phyloP scores from a whole-genome alignment of 768 basidiomycete species.

The Porpolomopsis calyptriformis region DNA sequence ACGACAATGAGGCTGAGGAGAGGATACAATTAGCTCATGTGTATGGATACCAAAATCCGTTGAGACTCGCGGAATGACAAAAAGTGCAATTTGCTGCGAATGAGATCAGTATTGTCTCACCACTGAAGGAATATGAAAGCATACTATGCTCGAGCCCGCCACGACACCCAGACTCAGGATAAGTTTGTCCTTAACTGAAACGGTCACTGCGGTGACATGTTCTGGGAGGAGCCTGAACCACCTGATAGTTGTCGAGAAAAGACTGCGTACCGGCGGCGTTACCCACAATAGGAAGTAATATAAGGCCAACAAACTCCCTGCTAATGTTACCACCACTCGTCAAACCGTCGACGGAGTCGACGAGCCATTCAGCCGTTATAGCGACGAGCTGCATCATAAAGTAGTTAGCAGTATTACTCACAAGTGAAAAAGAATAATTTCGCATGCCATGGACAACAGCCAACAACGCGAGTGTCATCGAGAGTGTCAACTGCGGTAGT shows the following conservation, averaged over 20 bases:
- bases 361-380: slow-evolving; percentile 60
- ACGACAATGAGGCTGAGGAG: slow-evolving; percentile 54
- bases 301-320: slow-evolving; percentile 76
- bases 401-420: slow-evolving; percentile 20
- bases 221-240: slow-evolving; percentile 31
- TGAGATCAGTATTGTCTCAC: slow-evolving; percentile 4
- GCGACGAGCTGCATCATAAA: slow-evolving; percentile 40
- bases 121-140: slow-evolving; percentile 13
- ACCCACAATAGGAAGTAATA: slow-evolving; percentile 82
- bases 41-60: not conserved
- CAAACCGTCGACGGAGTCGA: slow-evolving; percentile 73
- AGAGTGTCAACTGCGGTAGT: slow-evolving; percentile 44
- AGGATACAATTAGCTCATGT: not conserved
- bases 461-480: slow-evolving; percentile 44
- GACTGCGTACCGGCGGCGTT: slow-evolving; percentile 68
- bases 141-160: slow-evolving; percentile 74
- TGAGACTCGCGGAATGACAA: slow-evolving; percentile 32
- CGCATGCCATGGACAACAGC: slow-evolving; percentile 54
- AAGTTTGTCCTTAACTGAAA: slow-evolving; percentile 83
- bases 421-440: slow-evolving; percentile 18
- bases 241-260: not conserved
- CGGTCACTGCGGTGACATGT: slow-evolving; percentile 85
- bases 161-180: slow-evolving; percentile 82
- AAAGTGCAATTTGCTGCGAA: slow-evolving; percentile 50
- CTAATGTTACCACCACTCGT: slow-evolving; percentile 45